Evolutionary conservation across 805 yeast genomes (phyloP).

Genomic region (Metschnikowia santaceciliae): DNA sequence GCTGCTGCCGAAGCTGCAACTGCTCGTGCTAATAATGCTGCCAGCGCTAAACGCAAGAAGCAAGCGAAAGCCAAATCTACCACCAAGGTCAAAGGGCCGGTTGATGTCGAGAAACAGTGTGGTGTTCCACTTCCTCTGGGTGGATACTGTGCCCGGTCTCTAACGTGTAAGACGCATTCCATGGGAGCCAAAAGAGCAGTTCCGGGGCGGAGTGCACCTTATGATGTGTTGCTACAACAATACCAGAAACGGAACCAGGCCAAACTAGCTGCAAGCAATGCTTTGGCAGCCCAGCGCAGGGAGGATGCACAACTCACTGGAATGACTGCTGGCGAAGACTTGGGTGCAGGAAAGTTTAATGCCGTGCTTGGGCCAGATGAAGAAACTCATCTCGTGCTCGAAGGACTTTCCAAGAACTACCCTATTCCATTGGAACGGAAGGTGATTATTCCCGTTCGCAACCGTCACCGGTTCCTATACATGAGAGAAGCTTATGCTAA

Average conservation of each 20-base stretch:
- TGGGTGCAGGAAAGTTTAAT: constrained; percentile 19
- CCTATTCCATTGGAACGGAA: constrained; percentile 83
- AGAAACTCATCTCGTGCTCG: constrained; percentile 86
- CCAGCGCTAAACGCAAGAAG: constrained; percentile 28
- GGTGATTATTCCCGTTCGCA: constrained; percentile 63
- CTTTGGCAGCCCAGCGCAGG: constrained; percentile 71
- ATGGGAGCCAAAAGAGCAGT: constrained; percentile 98
- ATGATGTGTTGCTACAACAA: constrained; percentile 80
- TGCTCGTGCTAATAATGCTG: constrained; percentile 12
- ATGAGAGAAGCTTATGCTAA: constrained; percentile 94
- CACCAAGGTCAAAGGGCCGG: constrained; percentile 71
- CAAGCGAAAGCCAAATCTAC: constrained; percentile 35
- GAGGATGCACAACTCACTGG: constrained; percentile 52
- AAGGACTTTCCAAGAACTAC: constrained; percentile 76
- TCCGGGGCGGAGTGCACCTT: constrained; percentile 87
- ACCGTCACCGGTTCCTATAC: constrained; percentile 70
- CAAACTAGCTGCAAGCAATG: constrained; percentile 77
- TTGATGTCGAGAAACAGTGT: constrained; percentile 91
- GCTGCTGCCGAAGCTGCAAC: constrained; percentile 29
- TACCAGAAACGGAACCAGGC: constrained; percentile 93
- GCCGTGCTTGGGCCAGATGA: constrained; percentile 78
- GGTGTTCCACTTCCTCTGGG: constrained; percentile 93
- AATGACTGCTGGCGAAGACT: constrained; percentile 16
- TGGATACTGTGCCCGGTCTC: constrained; percentile 92
- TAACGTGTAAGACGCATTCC: constrained; percentile 96